Evolutionary conservation across 106 monocot species (phyloP), one percentile per base, ranked within the genome.

Genomic region (Phalaenopsis aphrodite): DNA sequence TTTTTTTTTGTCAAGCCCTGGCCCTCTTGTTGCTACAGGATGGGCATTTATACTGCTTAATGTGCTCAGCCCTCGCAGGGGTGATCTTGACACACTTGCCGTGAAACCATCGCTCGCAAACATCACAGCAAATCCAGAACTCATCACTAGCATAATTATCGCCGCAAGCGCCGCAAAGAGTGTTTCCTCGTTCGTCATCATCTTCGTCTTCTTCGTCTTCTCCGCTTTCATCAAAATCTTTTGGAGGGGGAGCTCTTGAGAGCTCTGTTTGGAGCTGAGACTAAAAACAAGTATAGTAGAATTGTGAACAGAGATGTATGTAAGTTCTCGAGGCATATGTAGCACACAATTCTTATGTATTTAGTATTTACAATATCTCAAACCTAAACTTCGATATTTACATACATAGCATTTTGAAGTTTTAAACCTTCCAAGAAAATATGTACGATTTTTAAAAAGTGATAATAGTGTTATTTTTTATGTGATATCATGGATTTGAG

Each of bases 11-110:
- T 82, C 78, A 82, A 48, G 39, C 77, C 42, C 82, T 42, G 24
- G 81, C 75, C 72, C 81, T 57, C 76, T 81, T 81, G 81, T 81
- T 82, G 67, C 76, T 82, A 46, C 82, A 82, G 18, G 82, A 21
- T 11, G 82, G 82, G 58, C 82, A 82, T 41, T 82, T 77, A 57
- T 82, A 82, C 67, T 82, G 82, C 77, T 82, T 82, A 65, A 82
- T 82, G 36, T 82, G 82, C 66, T 82, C 82, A 9, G 82, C 82
- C 52, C 82, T 64, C 0, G 82, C 82, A 3, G 82, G 82, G 9
- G 82, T 82, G 5, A 82, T 82, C 77, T 77, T 76, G 7, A 82
- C 82, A 23, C 82, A 82, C 82, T 82, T 82, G 0, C 82, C 82
- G 75, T 82, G 82, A 30, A 82, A 82, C 82, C 82, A 82, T 30